Base-by-base conservation (phyloP, 225 moss, liverwort and hornwort species). In the Pseudoscleropodium purum region DNA sequence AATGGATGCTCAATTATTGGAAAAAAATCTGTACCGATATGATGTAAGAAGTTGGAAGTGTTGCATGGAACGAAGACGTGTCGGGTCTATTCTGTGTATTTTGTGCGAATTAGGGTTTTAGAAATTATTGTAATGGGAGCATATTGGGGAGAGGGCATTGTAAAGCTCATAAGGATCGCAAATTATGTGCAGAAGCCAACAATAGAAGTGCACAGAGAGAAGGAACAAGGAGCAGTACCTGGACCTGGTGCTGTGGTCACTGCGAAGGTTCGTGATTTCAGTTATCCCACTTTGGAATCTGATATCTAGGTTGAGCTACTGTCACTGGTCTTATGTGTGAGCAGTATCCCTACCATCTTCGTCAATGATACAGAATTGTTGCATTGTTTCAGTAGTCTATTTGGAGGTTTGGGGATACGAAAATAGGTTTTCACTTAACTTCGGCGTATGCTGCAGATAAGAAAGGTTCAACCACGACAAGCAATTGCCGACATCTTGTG, bases 201-300 rank as follows among this genome's bases (percentile, higher is more conserved):
- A 57, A 93, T 99, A 69, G 97, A 97, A 95, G 96, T 97, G 49
- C 94, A 90, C 86, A 92, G 97, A 89, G 95, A 97, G 89, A 97
- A 90, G 88, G 94, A 96, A 87, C 96, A 95, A 90, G 97, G 94
- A 90, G 96, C 95, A 75, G 96, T 99, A 84, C 99, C 99, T 92
- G 94, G 93, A 88, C 96, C 95, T 74, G 99, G 99, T 75, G 93
- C 93, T 78, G 90, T 94, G 45, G 95, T 99, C 80, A 99, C 97
- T 76, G 99, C 99, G 23, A 99, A 99, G 96, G 98, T 97, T 80
- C 23, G 86, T 81, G 56, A 80, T 88, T 91, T 63, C 67, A 56
- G 18, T 54, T 33, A 27, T 86, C 34, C 75, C 86, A 69, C 57
- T 75, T 84, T 59, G 78, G 77, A 56, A 47, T 90, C 36, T 27